Conservation (phyloP, 1,139 yeast species). For the Taphrina sp. region DNA sequence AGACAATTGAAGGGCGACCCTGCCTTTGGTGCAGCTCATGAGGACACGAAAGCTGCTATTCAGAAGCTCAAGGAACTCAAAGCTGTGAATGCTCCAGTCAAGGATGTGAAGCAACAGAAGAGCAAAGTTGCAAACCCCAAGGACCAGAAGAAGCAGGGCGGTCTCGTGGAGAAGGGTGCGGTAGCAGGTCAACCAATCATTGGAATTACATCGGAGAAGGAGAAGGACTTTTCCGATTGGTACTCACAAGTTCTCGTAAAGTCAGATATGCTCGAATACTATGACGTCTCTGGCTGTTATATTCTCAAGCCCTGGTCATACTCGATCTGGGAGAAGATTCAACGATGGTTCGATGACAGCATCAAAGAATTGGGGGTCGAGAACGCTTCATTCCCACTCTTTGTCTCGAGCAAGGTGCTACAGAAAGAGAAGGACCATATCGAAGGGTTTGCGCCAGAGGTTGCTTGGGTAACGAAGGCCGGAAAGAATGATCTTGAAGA, state of each 20-base stretch:
- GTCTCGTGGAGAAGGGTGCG: slow-evolving; percentile 10
- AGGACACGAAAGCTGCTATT: slow-evolving; percentile 29
- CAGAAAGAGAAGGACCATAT: slow-evolving; percentile 98
- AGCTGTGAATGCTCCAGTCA: slow-evolving; percentile 29
- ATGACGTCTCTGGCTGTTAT: slow-evolving; percentile 98
- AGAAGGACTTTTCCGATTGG: slow-evolving; percentile 92
- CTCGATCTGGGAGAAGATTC: slow-evolving; percentile 91
- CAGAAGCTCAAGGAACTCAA: slow-evolving; percentile 18
- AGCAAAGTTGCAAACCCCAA: slow-evolving; percentile 58
- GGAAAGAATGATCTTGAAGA: slow-evolving; percentile 93
- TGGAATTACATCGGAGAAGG: slow-evolving; percentile 93
- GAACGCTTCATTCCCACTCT: slow-evolving; percentile 98
- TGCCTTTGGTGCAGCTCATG: slow-evolving; percentile 17
- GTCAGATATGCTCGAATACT: slow-evolving; percentile 95
- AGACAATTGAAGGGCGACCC: slow-evolving; percentile 22
- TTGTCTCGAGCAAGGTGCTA: slow-evolving; percentile 85
- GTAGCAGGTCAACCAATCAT: slow-evolving; percentile 69
- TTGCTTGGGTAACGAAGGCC: slow-evolving; percentile 98
- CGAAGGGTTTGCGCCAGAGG: slow-evolving; percentile 99
- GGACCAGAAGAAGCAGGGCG: slow-evolving; percentile 43
- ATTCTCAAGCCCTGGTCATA: slow-evolving; percentile 96
- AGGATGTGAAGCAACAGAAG: slow-evolving; percentile 37
- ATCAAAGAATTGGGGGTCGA: slow-evolving; percentile 88
- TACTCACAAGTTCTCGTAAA: slow-evolving; percentile 92
- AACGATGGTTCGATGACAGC: slow-evolving; percentile 73